Evolutionary conservation across 371 early-diverging fungal species (phyloP).

Genomic region (Mortierella sp.): DNA sequence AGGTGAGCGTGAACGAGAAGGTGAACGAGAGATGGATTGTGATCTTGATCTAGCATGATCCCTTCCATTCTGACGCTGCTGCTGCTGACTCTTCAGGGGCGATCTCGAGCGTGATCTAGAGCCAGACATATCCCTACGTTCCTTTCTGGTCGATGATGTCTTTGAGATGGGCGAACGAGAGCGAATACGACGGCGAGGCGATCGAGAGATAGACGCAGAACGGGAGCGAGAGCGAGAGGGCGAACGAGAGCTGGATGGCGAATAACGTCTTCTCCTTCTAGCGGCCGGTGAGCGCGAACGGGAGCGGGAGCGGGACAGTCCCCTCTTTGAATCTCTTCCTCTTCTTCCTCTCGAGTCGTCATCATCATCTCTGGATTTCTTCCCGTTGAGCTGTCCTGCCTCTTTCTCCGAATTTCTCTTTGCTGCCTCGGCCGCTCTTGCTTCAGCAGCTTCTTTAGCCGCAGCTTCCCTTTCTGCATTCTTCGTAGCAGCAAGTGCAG

Average conservation of each 20-base stretch:
- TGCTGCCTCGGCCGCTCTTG: conserved; percentile 39
- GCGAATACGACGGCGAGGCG: conserved; percentile 7
- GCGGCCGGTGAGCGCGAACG: conserved; percentile 7
- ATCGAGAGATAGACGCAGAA: conserved; percentile 16
- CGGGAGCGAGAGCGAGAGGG: conserved; percentile 13
- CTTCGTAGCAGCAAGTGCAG: conserved; percentile 84
- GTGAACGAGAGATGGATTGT: conserved; percentile 8
- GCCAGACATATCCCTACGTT: conserved; percentile 8
- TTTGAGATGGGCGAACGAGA: conserved; percentile 19
- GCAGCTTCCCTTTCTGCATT: conserved; percentile 61
- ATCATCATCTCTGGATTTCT: conserved; percentile 7
- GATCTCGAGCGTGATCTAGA: conserved; percentile 25
- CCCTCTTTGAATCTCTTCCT: conserved; percentile 10
- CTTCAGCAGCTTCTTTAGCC: conserved; percentile 37
- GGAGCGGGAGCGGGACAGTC: conserved; percentile 16
- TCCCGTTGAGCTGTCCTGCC: conserved; percentile 1
- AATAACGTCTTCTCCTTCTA: conserved; percentile 1
- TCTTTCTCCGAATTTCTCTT: conserved; percentile 18
- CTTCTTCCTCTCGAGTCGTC: conserved; percentile 1
- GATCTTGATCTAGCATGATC: conserved; percentile 18
- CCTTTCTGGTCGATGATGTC: conserved; percentile 1
- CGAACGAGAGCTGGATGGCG: conserved; percentile 12
- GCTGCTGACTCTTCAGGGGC: conserved; percentile 6
- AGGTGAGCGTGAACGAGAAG: conserved; percentile 11
- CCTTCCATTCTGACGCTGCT: conserved; percentile 4